Conservation (phyloP, 2,329 filamentous ascomycete species). For the Cladosporium cucumerinum region DNA sequence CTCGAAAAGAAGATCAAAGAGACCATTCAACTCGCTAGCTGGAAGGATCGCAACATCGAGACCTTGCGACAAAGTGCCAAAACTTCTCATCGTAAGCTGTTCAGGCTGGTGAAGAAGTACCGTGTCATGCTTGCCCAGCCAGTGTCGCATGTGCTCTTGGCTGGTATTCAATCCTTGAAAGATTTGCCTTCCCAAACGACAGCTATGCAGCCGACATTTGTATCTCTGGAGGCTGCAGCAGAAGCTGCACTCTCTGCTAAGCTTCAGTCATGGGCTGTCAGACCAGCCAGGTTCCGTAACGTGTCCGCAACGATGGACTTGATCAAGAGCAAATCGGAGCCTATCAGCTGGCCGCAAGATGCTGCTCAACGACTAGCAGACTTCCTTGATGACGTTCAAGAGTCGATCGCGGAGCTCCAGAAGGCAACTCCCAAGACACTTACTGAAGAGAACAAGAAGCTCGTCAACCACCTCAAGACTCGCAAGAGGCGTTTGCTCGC, state of each 20-base stretch:
- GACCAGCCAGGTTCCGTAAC: conserved; percentile 67
- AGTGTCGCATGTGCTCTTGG: conserved; percentile 56
- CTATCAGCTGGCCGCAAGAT: background rate
- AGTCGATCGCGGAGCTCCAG: conserved; percentile 68
- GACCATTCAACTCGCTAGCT: conserved; percentile 87
- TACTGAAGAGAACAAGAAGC: conserved; percentile 80
- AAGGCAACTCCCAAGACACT: conserved; percentile 78
- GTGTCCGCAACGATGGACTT: conserved; percentile 65
- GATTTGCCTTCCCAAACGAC: background rate
- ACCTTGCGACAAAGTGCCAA: conserved; percentile 84
- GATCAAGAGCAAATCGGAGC: conserved; percentile 51
- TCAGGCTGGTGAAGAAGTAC: conserved; percentile 88
- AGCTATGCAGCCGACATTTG: background rate
- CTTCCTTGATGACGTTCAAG: conserved; percentile 67
- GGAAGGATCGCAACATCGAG: conserved; percentile 96
- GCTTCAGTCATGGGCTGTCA: conserved; percentile 37
- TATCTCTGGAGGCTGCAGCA: background rate
- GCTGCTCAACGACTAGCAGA: conserved; percentile 52
- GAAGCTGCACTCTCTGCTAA: background rate
- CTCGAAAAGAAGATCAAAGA: conserved; percentile 94
- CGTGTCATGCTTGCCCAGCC: conserved; percentile 73
- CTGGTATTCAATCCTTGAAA: conserved; percentile 21
- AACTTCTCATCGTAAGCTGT: conserved; percentile 86
- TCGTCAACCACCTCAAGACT: conserved; percentile 83
- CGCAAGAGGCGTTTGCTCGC: conserved; percentile 87